These are phyloP conservation scores for Botrytis porri DNA, from an alignment of 2,329 filamentous ascomycete genomes.

Conservation along the genomic window DNA sequence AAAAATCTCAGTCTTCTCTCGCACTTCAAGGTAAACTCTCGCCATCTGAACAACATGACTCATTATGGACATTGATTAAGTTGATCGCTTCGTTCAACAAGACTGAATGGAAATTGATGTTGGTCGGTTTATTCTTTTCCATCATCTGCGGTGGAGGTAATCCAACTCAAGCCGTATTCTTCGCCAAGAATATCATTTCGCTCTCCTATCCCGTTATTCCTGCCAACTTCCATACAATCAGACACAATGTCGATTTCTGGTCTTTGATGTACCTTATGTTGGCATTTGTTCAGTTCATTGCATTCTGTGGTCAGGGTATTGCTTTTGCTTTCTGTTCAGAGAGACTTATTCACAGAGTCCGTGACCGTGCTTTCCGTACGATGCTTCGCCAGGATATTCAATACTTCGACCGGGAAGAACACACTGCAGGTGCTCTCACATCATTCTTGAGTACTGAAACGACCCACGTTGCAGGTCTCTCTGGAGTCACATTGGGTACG, in stretches of 20 bases:
- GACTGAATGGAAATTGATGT: conserved; percentile 68
- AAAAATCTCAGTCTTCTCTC: conserved; percentile 65
- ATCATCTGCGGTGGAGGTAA: conserved; percentile 79
- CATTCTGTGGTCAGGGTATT: conserved; percentile 66
- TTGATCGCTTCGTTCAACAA: conserved; percentile 79
- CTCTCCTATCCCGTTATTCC: conserved; percentile 46
- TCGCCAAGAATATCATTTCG: conserved; percentile 80
- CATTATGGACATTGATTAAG: conserved; percentile 72
- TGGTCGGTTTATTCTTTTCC: conserved; percentile 68
- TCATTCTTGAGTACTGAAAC: conserved; percentile 88
- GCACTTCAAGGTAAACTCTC: conserved; percentile 57
- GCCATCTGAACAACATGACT: conserved; percentile 57
- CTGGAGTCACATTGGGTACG: conserved; percentile 83
- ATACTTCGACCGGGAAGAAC: conserved; percentile 88
- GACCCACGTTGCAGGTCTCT: conserved; percentile 82
- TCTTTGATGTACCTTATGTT: conserved; percentile 85
- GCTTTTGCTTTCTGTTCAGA: conserved; percentile 86
- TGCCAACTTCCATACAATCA: conserved; percentile 47
- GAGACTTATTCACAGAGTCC: conserved; percentile 75
- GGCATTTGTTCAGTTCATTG: conserved; percentile 67
- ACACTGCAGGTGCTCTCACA: conserved; percentile 83
- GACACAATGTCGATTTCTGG: conserved; percentile 79
- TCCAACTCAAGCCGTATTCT: conserved; percentile 74
- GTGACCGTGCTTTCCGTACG: conserved; percentile 77
- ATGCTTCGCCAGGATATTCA: conserved; percentile 90